Percentiles rank a stretch among this genome's conserved stretches.
These are phyloP conservation scores for Talaromyces sp. DNA, from an alignment of 2,329 filamentous ascomycete genomes.

Conservation along the genomic window DNA sequence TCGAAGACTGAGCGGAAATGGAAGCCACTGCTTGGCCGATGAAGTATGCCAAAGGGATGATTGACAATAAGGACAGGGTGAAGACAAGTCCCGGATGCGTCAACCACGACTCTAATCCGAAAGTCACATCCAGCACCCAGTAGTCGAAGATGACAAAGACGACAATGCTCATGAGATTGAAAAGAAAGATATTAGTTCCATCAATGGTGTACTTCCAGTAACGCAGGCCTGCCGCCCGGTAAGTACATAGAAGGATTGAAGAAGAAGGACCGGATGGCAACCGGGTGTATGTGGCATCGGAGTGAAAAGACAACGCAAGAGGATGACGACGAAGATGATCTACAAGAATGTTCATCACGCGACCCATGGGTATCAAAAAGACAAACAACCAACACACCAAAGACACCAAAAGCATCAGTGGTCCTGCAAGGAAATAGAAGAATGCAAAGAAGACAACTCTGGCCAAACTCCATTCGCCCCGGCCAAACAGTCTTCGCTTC, in stretches of 20 bases:
- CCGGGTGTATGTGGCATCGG: constrained; percentile 73
- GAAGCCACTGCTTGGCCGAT: constrained; percentile 98
- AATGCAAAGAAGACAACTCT: constrained; percentile 94
- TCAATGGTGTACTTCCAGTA: constrained; percentile 99
- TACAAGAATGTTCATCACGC: constrained; percentile 84
- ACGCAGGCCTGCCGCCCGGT: constrained; percentile 86
- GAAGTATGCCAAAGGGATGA: constrained; percentile 96
- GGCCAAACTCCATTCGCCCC: constrained; percentile 92
- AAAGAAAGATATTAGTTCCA: constrained; percentile 97
- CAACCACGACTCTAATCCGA: constrained; percentile 69
- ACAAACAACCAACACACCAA: constrained; percentile 93
- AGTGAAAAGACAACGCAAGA: constrained; percentile 88
- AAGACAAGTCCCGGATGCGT: constrained; percentile 87
- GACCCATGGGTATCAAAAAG: constrained; percentile 98
- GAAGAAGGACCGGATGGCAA: constrained; percentile 69
- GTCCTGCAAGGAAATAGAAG: constrained; percentile 91
- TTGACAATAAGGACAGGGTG: constrained; percentile 76
- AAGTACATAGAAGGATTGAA: constrained; percentile 92
- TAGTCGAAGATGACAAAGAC: constrained; percentile 93
- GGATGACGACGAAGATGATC: constrained; percentile 91
- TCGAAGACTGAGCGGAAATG: constrained; percentile 96
- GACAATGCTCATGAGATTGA: constrained; percentile 94
- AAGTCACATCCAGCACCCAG: constrained; percentile 67
- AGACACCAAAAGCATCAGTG: constrained; percentile 80
- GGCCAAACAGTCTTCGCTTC: constrained; percentile 88